phyloP scores from a whole-genome alignment of 2,329 filamentous ascomycete genomes.

The Xylariaceae sp. region DNA sequence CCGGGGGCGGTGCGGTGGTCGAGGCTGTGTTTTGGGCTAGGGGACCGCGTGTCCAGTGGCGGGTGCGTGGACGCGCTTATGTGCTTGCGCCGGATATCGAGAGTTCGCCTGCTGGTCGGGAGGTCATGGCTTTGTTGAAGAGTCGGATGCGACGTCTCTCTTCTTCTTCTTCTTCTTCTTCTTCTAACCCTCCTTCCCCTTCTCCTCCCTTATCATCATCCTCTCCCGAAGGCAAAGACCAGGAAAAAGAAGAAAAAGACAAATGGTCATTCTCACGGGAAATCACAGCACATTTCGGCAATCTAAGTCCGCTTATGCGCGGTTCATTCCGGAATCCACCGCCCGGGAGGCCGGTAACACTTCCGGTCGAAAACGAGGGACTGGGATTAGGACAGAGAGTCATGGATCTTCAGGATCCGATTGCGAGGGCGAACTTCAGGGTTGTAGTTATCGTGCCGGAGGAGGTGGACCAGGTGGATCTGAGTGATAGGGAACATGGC shows the following conservation, averaged over 20 bases:
- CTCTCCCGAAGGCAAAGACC: too few relatives aligned
- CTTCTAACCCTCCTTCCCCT: too few relatives aligned
- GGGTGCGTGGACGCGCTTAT: constrained; percentile 70
- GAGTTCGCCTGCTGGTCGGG: constrained; percentile 45
- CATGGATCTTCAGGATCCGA: constrained; percentile 60
- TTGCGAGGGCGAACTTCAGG: constrained; percentile 70
- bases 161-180: neutral
- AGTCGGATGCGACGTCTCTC: constrained; percentile 52
- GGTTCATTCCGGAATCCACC: constrained; percentile 68
- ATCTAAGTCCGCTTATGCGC: constrained; percentile 74
- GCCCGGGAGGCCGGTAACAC: constrained; percentile 56
- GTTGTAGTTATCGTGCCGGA: constrained; percentile 77
- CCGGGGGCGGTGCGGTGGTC: constrained; percentile 62
- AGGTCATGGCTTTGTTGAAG: constrained; percentile 55
- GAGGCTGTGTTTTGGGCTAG: constrained; percentile 68
- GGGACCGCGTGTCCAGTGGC: constrained; percentile 72
- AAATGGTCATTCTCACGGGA: constrained; percentile 75
- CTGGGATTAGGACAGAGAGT: constrained; percentile 57
- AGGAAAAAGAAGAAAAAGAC: constrained; percentile 30
- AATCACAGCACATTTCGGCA: constrained; percentile 84
- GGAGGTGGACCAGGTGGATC: constrained; percentile 68
- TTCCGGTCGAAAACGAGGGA: constrained; percentile 39
- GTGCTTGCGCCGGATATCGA: constrained; percentile 63
- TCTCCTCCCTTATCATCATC: too few relatives aligned
- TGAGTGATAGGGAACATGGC: constrained; percentile 59